Evolutionary conservation across 345 rosid species (phyloP).

Genomic region (Ceriops tagal): DNA sequence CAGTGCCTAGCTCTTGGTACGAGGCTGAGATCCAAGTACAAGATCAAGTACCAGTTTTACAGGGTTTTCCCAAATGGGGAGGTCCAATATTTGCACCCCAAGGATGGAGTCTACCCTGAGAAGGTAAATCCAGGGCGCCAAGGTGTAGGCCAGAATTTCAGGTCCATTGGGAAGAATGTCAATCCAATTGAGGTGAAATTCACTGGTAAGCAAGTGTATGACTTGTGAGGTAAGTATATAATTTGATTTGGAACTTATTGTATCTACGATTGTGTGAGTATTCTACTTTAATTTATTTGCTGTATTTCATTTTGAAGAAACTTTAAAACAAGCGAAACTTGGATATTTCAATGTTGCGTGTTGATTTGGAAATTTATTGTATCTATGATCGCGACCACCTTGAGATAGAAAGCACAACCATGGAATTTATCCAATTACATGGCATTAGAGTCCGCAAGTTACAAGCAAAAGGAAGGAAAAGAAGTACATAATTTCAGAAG

Average conservation of each 20-base stretch:
- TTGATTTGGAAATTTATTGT: too few species aligned
- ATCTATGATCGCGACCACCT: too few species aligned
- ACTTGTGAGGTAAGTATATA: conserved; percentile 44
- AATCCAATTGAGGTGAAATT: conserved; percentile 92
- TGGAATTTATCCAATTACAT: neutral
- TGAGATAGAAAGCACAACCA: too few species aligned
- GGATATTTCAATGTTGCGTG: too few species aligned
- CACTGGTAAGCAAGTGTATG: conserved; percentile 86
- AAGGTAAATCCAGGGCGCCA: conserved; percentile 83
- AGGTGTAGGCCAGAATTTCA: conserved; percentile 78
- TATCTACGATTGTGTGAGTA: neutral
- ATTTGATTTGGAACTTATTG: neutral
- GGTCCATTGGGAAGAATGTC: conserved; percentile 86
- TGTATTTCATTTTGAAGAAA: neutral
- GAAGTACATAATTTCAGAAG: neutral
- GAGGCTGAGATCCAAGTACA: conserved; percentile 88
- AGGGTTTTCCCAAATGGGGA: conserved; percentile 91
- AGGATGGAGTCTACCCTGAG: conserved; percentile 95
- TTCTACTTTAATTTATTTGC: neutral
- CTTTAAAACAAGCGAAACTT: too few species aligned
- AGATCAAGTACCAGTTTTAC: conserved; percentile 94
- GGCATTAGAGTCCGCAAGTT: neutral
- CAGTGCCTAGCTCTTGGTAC: conserved; percentile 93
- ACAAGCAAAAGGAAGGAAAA: neutral
- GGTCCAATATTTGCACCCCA: conserved; percentile 91